A percentile compares a stretch with the other conserved stretches of the same genome.
Evolutionary conservation across 2,329 filamentous ascomycete species (phyloP).

Genomic region (Aspergillus vadensis): DNA sequence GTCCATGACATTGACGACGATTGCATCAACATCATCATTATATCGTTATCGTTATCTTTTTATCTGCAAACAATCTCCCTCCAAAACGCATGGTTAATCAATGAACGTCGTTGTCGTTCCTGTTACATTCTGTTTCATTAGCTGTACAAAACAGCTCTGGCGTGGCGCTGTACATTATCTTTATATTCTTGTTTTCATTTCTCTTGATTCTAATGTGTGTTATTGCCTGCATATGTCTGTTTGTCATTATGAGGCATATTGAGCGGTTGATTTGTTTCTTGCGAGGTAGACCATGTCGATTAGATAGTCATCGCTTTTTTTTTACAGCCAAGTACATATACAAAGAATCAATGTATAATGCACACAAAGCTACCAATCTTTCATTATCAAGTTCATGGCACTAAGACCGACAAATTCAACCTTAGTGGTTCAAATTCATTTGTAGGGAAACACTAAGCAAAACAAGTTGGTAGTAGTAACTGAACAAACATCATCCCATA

Average conservation of each 20-base stretch:
- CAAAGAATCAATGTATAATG: neutral
- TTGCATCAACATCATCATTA: neutral
- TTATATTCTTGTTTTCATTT: neutral
- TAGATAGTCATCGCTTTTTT: neutral
- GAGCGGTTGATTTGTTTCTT: neutral
- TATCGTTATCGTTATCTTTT: neutral
- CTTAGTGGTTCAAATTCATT: too few species aligned
- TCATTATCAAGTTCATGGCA: too few species aligned
- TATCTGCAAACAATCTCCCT: neutral
- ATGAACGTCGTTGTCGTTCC: neutral
- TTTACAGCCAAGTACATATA: slow-evolving; percentile 1
- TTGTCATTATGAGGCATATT: neutral
- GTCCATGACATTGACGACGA: neutral
- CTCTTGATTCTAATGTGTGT: neutral
- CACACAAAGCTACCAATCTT: neutral
- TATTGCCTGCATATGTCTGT: neutral
- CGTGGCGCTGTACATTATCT: neutral
- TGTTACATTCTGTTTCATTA: neutral
- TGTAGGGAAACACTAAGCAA: too few species aligned
- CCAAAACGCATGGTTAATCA: neutral
- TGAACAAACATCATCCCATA: too few species aligned
- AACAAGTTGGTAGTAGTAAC: too few species aligned
- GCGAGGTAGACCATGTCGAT: neutral
- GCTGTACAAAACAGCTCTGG: neutral
- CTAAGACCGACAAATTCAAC: too few species aligned